Evolutionary conservation across 140 eudicot genomes (phyloP).

Genomic region (Cichorium intybus): DNA sequence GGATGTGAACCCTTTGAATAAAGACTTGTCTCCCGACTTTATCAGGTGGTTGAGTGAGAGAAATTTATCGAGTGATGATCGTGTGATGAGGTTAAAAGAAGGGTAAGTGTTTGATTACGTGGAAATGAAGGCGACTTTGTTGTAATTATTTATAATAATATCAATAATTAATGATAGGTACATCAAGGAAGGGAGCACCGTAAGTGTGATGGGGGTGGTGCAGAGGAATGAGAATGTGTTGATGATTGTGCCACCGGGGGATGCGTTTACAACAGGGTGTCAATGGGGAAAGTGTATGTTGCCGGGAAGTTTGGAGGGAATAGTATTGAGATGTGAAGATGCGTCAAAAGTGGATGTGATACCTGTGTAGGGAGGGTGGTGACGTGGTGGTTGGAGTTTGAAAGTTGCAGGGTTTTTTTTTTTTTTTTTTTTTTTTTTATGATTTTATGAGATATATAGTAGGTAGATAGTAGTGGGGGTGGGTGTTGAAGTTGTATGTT

Average conservation of each 20-base stretch:
- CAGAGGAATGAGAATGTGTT: conserved; percentile 75
- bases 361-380: conserved; percentile 46
- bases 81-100: conserved; percentile 72
- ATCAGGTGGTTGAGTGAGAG: conserved; percentile 65
- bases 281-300: conserved; percentile 69
- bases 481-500: conserved; percentile 25
- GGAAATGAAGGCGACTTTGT: background rate
- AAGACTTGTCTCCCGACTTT: conserved; percentile 60
- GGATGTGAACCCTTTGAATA: conserved; percentile 54
- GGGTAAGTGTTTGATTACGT: conserved; percentile 39
- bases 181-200: conserved; percentile 83
- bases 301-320: conserved; percentile 69
- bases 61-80: conserved; percentile 63
- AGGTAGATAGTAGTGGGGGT: conserved; percentile 25
- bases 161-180: conserved; percentile 34
- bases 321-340: conserved; percentile 77
- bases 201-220: conserved; percentile 83
- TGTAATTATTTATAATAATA: background rate
- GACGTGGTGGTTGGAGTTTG: conserved; percentile 3
- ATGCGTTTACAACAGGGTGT: conserved; percentile 74
- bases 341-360: conserved; percentile 67
- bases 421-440: background rate
- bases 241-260: conserved; percentile 73
- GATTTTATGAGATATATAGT: conserved; percentile 7
- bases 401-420: background rate